Conservation (phyloP, 2,329 filamentous ascomycete genomes). For the Pseudogymnoascus sp. region DNA sequence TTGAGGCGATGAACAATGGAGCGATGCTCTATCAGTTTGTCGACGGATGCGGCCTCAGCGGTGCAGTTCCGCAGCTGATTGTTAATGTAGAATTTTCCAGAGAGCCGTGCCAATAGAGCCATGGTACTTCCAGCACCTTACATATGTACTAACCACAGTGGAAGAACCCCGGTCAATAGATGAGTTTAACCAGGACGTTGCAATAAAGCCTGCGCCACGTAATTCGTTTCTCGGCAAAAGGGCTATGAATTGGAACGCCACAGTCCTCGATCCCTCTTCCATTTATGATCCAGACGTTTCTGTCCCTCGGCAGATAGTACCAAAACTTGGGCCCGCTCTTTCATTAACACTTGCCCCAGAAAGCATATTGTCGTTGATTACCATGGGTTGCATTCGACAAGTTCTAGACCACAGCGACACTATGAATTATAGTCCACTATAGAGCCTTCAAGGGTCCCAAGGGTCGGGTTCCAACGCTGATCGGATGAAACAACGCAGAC, state of each 20-base stretch:
- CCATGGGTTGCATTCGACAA: neutral
- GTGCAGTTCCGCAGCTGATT: neutral
- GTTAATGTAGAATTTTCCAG: neutral
- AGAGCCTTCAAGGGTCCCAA: neutral
- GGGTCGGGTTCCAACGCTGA: neutral
- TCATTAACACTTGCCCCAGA: neutral
- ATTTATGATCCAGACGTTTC: neutral
- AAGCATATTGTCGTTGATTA: neutral
- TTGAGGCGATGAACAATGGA: neutral
- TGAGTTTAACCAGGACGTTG: constrained; percentile 1
- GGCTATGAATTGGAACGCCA: neutral
- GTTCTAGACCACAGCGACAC: neutral
- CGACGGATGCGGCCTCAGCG: neutral
- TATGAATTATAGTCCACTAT: neutral
- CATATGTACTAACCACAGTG: neutral
- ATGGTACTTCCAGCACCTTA: neutral
- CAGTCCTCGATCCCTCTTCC: neutral
- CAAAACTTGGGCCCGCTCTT: neutral
- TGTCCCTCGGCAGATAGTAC: neutral
- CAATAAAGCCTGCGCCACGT: neutral
- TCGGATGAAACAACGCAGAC: neutral
- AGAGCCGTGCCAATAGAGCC: neutral
- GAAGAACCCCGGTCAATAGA: neutral
- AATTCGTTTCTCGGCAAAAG: neutral
- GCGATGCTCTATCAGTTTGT: neutral